Evolutionary conservation across 345 rosid genomes (phyloP).

Genomic region (Eucalyptus microcorys): DNA sequence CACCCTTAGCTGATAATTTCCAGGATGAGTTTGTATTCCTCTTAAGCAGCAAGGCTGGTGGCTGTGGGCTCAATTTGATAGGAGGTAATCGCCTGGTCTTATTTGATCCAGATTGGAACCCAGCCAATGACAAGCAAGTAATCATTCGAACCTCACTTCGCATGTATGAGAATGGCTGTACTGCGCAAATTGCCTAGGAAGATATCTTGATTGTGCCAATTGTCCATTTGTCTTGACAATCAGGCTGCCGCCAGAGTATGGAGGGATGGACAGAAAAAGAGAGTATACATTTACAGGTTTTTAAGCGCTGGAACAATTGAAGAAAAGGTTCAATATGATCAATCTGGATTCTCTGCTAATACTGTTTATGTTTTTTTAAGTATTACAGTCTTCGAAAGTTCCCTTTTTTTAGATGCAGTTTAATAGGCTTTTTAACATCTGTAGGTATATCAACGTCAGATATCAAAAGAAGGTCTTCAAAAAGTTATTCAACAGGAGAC

Average conservation of each 20-base stretch:
- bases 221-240: neutral
- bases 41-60: conserved; percentile 98
- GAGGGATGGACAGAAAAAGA: conserved; percentile 99
- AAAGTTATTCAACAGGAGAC: conserved; percentile 80
- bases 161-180: neutral
- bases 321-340: conserved; percentile 58
- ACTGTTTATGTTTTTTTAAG: neutral
- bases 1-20: neutral
- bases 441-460: conserved; percentile 95
- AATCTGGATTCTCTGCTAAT: neutral
- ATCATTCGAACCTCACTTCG: neutral
- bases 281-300: conserved; percentile 93
- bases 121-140: conserved; percentile 99
- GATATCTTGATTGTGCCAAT: conserved; percentile 6
- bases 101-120: conserved; percentile 99
- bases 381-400: neutral
- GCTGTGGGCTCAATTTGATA: conserved; percentile 95
- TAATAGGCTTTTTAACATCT: neutral
- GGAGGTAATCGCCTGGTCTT: conserved; percentile 91
- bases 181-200: neutral
- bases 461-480: conserved; percentile 99
- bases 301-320: conserved; percentile 95
- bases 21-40: conserved; percentile 98
- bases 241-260: conserved; percentile 99
- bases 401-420: neutral